Conservation (phyloP, 805 yeast species). For the Candida coquimbonensis region DNA sequence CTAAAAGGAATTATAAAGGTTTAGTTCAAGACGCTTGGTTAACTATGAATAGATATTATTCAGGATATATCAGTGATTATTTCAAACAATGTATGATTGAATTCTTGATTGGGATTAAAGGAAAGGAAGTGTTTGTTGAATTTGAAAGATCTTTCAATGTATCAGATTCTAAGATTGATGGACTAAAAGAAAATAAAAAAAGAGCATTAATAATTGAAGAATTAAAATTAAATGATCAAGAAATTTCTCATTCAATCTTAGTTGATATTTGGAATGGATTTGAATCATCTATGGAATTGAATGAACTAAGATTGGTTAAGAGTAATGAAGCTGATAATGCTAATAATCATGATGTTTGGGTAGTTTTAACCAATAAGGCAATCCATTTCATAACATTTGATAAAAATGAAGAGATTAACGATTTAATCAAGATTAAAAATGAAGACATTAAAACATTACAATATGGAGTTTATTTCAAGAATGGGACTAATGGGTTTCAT, state of each 20-base stretch:
- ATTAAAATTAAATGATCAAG: slow-evolving; percentile 9
- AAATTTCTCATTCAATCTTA: slow-evolving; percentile 16
- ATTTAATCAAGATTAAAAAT: slow-evolving; percentile 14
- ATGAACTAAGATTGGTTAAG: slow-evolving; percentile 9
- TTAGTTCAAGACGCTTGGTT: slow-evolving; percentile 36
- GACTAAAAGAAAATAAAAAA: slow-evolving; percentile 21
- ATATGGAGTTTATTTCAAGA: slow-evolving; percentile 25
- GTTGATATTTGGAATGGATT: slow-evolving; percentile 23
- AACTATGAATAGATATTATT: slow-evolving; percentile 35
- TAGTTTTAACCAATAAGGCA: slow-evolving; percentile 18
- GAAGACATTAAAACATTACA: slow-evolving; percentile 18
- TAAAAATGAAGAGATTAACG: slow-evolving; percentile 11
- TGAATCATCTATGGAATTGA: slow-evolving; percentile 18
- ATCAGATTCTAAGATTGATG: slow-evolving; percentile 16
- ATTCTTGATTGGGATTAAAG: slow-evolving; percentile 31
- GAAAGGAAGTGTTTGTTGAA: slow-evolving; percentile 31
- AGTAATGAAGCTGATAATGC: not conserved
- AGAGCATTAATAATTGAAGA: slow-evolving; percentile 13
- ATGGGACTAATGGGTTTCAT: slow-evolving; percentile 5
- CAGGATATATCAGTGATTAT: slow-evolving; percentile 38
- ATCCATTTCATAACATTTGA: slow-evolving; percentile 19
- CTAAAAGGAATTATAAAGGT: slow-evolving; percentile 35
- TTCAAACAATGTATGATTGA: slow-evolving; percentile 38
- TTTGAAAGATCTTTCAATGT: slow-evolving; percentile 31
- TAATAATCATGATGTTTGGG: slow-evolving; percentile 9